A percentile compares a stretch with the other conserved stretches of the same genome.
These are phyloP conservation scores for Pseudocercospora eumusae DNA, from an alignment of 2,329 filamentous ascomycete genomes.

Conservation along the genomic window DNA sequence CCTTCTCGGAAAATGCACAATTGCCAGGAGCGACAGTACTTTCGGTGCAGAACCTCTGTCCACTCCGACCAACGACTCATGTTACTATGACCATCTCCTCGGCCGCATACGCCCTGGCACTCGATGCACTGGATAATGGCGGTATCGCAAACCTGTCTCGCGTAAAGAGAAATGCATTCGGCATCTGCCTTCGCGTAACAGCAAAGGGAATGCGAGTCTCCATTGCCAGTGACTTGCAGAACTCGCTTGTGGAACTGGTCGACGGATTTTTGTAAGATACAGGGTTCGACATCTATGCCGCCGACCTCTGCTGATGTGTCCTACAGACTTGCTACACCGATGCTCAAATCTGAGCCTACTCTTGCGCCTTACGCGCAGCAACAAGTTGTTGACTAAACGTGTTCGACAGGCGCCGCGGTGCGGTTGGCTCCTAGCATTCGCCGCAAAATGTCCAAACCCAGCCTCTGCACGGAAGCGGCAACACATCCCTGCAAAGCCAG, in stretches of 20 bases:
- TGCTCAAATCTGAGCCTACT: conserved; percentile 14
- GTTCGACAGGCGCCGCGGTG: not conserved
- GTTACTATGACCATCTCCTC: conserved; percentile 34
- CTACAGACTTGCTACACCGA: conserved; percentile 14
- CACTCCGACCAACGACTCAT: conserved; percentile 30
- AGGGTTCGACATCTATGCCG: too few species aligned
- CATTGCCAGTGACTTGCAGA: conserved; percentile 24
- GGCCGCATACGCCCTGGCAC: conserved; percentile 34
- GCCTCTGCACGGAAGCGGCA: not conserved
- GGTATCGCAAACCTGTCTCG: conserved; percentile 31
- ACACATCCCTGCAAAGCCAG: not conserved
- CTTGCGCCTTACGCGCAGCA: conserved; percentile 8
- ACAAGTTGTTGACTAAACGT: not conserved
- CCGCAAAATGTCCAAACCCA: not conserved
- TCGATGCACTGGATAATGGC: conserved; percentile 36
- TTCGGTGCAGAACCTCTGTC: conserved; percentile 33
- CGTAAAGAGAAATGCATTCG: conserved; percentile 16
- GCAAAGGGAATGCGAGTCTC: conserved; percentile 30
- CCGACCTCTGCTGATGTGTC: not conserved
- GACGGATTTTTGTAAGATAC: conserved; percentile 30
- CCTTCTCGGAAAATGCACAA: conserved; percentile 33
- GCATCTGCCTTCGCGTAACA: conserved; percentile 26
- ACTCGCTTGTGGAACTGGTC: conserved; percentile 25
- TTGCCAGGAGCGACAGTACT: conserved; percentile 34
- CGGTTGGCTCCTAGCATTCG: not conserved